Evolutionary conservation across 139 green algal species (phyloP).

Genomic region (Spirogloea muscicola): DNA sequence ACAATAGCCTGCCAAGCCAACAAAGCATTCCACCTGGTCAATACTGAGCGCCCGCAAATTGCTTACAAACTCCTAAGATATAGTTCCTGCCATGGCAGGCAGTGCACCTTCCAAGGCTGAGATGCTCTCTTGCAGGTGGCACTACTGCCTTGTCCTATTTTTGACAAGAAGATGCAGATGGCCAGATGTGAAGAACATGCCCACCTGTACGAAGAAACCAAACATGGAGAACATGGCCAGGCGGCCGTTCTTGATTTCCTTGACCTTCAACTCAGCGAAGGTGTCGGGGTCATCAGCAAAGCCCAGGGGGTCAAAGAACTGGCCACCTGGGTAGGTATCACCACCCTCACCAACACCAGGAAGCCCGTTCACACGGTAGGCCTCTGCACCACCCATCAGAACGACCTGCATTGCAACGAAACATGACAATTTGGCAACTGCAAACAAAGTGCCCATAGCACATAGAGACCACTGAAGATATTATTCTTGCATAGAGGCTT

Average conservation of each 20-base stretch:
- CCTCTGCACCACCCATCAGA: slow-evolving; percentile 59
- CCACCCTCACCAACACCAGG: slow-evolving; percentile 55
- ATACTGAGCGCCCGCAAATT: too few relatives aligned
- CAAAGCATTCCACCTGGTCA: too few relatives aligned
- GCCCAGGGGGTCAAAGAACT: slow-evolving; percentile 76
- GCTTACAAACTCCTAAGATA: too few relatives aligned
- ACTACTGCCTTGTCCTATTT: too few relatives aligned
- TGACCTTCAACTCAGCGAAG: slow-evolving; percentile 79
- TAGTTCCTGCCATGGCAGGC: too few relatives aligned
- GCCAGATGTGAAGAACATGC: too few relatives aligned
- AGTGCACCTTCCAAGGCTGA: too few relatives aligned
- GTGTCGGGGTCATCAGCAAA: slow-evolving; percentile 91
- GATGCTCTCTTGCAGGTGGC: too few relatives aligned
- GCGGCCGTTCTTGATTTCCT: slow-evolving; percentile 97
- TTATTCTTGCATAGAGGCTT: background rate
- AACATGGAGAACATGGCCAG: slow-evolving; percentile 80
- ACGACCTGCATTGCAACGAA: slow-evolving; percentile 69
- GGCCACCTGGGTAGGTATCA: slow-evolving; percentile 63
- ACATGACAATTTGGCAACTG: background rate
- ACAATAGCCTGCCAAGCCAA: slow-evolving; percentile 71
- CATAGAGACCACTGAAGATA: too few relatives aligned
- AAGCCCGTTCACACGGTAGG: slow-evolving; percentile 52
- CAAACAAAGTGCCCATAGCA: too few relatives aligned
- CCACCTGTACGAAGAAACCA: slow-evolving; percentile 53
- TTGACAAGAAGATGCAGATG: too few relatives aligned